A percentile compares a stretch with the other conserved stretches of the same genome.
Conservation (phyloP, 2,329 filamentous ascomycete species). For the Calonectria montana region DNA sequence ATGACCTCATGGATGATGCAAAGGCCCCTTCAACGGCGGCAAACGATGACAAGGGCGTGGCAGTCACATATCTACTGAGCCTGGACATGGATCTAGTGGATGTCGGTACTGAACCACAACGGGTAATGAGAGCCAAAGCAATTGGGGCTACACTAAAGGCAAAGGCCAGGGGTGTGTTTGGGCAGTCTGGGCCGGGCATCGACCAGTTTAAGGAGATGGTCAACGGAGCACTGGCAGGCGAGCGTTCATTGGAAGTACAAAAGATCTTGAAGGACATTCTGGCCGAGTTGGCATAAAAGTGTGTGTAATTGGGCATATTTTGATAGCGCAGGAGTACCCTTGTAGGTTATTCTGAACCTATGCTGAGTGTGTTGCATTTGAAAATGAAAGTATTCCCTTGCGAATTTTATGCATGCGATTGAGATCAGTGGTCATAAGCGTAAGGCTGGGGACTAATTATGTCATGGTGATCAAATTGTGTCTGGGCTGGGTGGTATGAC, state of each 20-base stretch:
- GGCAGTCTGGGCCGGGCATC: constrained; percentile 37
- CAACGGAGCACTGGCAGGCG: constrained; percentile 49
- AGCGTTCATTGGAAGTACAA: constrained; percentile 60
- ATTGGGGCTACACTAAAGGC: constrained; percentile 55
- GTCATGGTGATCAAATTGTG: not conserved
- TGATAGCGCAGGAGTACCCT: not conserved
- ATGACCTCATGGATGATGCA: constrained; percentile 60
- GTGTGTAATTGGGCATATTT: not conserved
- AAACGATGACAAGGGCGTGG: constrained; percentile 34
- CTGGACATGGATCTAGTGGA: constrained; percentile 60
- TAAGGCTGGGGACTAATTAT: not conserved
- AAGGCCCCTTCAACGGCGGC: constrained; percentile 32
- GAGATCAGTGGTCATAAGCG: not conserved
- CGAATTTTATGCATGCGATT: not conserved
- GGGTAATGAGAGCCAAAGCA: constrained; percentile 60
- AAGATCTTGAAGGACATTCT: constrained; percentile 54
- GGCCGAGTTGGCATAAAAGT: constrained; percentile 41
- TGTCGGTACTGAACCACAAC: constrained; percentile 63
- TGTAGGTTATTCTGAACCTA: too few relatives aligned
- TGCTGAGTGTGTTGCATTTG: not conserved
- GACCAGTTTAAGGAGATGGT: constrained; percentile 49
- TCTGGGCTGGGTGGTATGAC: too few relatives aligned
- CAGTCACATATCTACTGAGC: constrained; percentile 56
- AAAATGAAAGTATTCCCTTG: not conserved
- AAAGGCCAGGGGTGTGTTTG: constrained; percentile 57